Evolutionary conservation across 2,329 filamentous ascomycete genomes (phyloP).

Genomic region (Trichoderma koningii): DNA sequence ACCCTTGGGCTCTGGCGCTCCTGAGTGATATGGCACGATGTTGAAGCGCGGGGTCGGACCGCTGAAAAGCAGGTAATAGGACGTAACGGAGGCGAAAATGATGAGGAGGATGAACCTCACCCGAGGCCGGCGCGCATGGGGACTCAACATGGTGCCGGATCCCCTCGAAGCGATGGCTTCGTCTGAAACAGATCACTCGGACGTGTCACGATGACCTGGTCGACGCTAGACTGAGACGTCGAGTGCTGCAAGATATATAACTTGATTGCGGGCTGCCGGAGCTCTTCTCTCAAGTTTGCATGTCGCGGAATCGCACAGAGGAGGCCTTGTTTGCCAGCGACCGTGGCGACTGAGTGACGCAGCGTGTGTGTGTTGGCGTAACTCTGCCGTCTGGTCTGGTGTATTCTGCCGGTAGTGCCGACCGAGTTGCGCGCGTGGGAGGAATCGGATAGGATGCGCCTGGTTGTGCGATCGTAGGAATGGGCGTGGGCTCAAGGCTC

Average conservation of each 20-base stretch:
- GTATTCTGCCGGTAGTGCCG: background rate
- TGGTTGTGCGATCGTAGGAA: slow-evolving; percentile 14
- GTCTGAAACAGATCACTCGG: background rate
- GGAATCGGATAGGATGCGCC: background rate
- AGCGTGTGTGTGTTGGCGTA: background rate
- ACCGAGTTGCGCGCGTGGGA: background rate
- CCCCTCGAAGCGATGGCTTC: slow-evolving; percentile 17
- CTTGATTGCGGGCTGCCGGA: slow-evolving; percentile 18
- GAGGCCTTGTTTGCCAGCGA: slow-evolving; percentile 29
- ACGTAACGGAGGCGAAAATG: slow-evolving; percentile 43
- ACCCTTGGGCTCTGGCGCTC: slow-evolving; percentile 7
- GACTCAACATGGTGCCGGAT: slow-evolving; percentile 41
- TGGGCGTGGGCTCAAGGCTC: background rate
- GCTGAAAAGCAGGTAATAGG: slow-evolving; percentile 49
- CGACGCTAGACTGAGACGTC: background rate
- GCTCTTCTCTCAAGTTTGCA: slow-evolving; percentile 24
- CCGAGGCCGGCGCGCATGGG: slow-evolving; percentile 41
- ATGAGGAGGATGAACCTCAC: slow-evolving; percentile 48
- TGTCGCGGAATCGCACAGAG: slow-evolving; percentile 6
- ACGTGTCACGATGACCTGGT: background rate
- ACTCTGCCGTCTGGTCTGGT: slow-evolving; percentile 3
- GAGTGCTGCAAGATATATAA: slow-evolving; percentile 2
- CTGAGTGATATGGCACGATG: slow-evolving; percentile 40
- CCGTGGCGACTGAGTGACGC: slow-evolving; percentile 34
- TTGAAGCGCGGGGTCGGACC: slow-evolving; percentile 39